A percentile compares a stretch with the other conserved stretches of the same genome.
Evolutionary conservation across 805 yeast species (phyloP).

Genomic region (Cyberlindnera xylosilytica): DNA sequence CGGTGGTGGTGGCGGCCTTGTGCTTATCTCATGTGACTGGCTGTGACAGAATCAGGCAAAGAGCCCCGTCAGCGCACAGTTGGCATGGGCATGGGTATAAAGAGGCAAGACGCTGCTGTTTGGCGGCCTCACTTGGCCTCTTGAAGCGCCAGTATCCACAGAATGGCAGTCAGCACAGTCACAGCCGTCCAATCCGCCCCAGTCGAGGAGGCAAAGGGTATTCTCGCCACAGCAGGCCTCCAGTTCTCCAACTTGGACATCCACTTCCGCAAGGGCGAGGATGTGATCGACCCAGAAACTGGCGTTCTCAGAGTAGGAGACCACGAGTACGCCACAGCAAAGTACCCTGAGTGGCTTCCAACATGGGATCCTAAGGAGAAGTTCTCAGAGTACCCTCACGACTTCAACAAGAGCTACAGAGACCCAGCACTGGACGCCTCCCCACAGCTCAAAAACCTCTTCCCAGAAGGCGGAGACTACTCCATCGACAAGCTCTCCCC

Average conservation of each 20-base stretch:
- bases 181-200: not conserved
- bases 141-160: no score
- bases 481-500: conserved; percentile 51
- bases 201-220: not conserved
- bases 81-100: no score
- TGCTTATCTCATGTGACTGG: no score
- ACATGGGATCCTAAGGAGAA: conserved; percentile 64
- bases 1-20: no score
- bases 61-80: no score
- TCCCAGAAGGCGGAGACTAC: conserved; percentile 34
- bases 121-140: no score
- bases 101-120: no score
- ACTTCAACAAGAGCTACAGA: conserved; percentile 42
- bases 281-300: conserved; percentile 40
- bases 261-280: conserved; percentile 51
- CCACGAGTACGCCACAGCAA: conserved; percentile 33
- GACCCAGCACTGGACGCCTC: conserved; percentile 74
- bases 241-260: conserved; percentile 28
- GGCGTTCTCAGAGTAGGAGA: conserved; percentile 47
- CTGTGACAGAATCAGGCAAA: no score
- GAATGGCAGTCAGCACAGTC: no score
- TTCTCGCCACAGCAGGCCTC: not conserved
- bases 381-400: conserved; percentile 45
- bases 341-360: conserved; percentile 59
- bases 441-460: conserved; percentile 48